phyloP scores from a whole-genome alignment of 371 early-diverging fungal genomes.

The Dinochytrium kinnereticum region DNA sequence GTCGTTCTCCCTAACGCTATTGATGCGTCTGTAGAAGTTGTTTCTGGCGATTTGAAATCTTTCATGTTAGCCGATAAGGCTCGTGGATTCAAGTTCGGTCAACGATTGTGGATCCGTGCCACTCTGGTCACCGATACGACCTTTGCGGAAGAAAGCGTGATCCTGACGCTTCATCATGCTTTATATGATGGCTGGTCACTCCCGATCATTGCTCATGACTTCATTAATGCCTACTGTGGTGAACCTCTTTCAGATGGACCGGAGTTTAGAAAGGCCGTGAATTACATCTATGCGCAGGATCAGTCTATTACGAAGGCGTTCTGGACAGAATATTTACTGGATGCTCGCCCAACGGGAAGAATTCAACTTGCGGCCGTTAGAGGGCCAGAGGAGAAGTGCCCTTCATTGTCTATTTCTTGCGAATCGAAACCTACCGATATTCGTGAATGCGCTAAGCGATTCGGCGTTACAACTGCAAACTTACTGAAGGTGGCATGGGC shows the following conservation, averaged over 20 bases:
- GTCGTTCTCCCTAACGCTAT: background rate
- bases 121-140: background rate
- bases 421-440: background rate
- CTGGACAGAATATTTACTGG: conserved; percentile 16
- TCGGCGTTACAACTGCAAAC: conserved; percentile 11
- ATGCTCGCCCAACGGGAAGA: background rate
- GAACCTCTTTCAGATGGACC: background rate
- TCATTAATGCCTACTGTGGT: conserved; percentile 8
- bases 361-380: background rate
- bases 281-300: conserved; percentile 19
- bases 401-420: background rate
- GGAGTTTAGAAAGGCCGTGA: conserved; percentile 2
- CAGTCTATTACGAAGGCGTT: background rate
- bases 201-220: conserved; percentile 20
- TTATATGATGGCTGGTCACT: conserved; percentile 41
- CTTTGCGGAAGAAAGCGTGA: background rate
- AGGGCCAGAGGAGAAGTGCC: background rate
- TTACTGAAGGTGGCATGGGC: conserved; percentile 34
- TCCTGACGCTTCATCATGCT: conserved; percentile 44
- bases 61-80: background rate
- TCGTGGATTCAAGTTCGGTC: conserved; percentile 7
- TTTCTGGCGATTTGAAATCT: background rate
- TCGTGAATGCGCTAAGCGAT: background rate
- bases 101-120: background rate
- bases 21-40: background rate